Evolutionary conservation across 2,329 filamentous ascomycete species (phyloP), one percentile per base, ranked within the genome.

Genomic region (Hypoxylon sp.): DNA sequence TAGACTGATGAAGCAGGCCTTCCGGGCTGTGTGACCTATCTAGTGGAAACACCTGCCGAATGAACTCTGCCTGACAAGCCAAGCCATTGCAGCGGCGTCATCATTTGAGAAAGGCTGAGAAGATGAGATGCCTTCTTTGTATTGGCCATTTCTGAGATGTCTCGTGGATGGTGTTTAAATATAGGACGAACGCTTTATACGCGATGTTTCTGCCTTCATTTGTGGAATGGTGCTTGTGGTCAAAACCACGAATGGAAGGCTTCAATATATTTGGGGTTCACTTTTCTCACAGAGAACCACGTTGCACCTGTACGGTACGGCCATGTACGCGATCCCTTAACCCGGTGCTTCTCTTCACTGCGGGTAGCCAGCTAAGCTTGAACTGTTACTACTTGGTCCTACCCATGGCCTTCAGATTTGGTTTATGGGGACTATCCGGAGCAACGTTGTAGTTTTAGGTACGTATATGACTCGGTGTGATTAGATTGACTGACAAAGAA

Each of bases 51-150:
- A 65, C 59, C 38, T 59, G 51, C 60, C 52, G 45, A 55, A 46
- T 30, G n/a, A 50, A 56, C 38, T 51, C 50, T 65, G 49, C 45
- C 53, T 43, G 43, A 38, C 23, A 21, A 52, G 56, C 43, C 57
- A 58, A 56, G 51, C 34, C 49, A 55, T 62, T 43, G 49, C 30
- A 53, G 30, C 50, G 49, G 48, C 48, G 38, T 48, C 43, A 34
- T 55, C 61, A 59, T 55, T 60, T 25, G 46, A 51, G 46, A 56
- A 57, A 53, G 57, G 48, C 58, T 38, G 53, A 65, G 63, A 67
- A 14, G 50, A 43, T 23, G 19, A 32, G 32, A 21, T 38, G 17
- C 52, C n/a, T 53, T 36, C 34, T 30, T 30, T 38, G 48, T 21
- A 61, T 66, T 52, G 52, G 46, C 32, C n/a, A 34, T 45, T 32